Percentiles rank a stretch among this genome's conserved stretches.
Conservation (phyloP, 768 basidiomycete genomes). For the Amanita molliuscula region DNA sequence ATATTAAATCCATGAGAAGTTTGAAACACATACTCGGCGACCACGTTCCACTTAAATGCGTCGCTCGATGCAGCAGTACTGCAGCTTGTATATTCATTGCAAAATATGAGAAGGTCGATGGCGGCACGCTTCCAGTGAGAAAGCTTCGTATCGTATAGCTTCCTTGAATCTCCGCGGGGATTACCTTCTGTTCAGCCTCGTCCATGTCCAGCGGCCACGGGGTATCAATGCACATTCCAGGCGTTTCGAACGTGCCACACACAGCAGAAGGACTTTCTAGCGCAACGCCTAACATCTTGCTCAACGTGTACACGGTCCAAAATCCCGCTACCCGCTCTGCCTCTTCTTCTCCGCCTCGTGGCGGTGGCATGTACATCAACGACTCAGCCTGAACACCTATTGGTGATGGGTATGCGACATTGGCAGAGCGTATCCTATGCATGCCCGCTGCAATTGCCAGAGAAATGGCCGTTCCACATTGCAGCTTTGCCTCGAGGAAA, state of each 20-base stretch:
- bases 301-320: conserved; percentile 51
- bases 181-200: conserved; percentile 18
- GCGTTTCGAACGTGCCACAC: conserved; percentile 41
- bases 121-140: conserved; percentile 24
- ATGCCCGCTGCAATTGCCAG: conserved; percentile 37
- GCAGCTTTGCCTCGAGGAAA: conserved; percentile 50
- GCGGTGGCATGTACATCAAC: conserved; percentile 26
- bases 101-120: conserved; percentile 15
- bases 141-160: conserved; percentile 41
- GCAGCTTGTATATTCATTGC: conserved; percentile 43
- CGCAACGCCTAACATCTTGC: conserved; percentile 45
- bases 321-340: conserved; percentile 59
- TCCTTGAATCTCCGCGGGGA: conserved; percentile 24
- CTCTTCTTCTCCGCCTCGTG: conserved; percentile 41
- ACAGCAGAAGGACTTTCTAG: conserved; percentile 44
- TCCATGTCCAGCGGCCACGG: conserved; percentile 41
- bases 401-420: conserved; percentile 17
- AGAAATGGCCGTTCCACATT: conserved; percentile 41
- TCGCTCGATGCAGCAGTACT: conserved; percentile 48
- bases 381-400: conserved; percentile 30
- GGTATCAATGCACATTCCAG: conserved; percentile 38
- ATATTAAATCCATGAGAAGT: background rate
- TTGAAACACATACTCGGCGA: conserved; percentile 23
- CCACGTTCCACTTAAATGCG: conserved; percentile 41
- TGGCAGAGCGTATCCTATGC: conserved; percentile 33